Conservation (phyloP, 108 stramenopile species). For the Epithemia pelagica region DNA sequence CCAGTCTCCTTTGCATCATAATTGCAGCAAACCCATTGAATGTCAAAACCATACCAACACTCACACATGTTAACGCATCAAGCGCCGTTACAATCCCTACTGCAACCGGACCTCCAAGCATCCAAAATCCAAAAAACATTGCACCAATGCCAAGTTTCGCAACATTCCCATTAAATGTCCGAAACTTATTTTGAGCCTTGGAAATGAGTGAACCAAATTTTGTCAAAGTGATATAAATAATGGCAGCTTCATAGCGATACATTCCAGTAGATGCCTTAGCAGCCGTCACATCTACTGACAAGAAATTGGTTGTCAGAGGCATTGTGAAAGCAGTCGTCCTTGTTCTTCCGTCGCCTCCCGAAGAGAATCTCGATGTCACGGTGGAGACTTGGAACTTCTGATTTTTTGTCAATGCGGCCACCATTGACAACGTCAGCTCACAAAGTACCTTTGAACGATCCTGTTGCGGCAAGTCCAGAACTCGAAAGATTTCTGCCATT, state of each 20-base stretch:
- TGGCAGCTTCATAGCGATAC: background rate
- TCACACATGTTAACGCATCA: background rate
- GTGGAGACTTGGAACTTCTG: background rate
- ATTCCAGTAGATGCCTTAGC: background rate
- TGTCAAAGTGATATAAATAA: background rate
- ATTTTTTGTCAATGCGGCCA: conserved; percentile 5
- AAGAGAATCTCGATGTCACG: background rate
- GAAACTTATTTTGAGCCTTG: conserved; percentile 13
- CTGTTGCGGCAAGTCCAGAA: background rate
- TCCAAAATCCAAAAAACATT: background rate
- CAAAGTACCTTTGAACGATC: conserved; percentile 20
- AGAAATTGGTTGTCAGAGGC: background rate
- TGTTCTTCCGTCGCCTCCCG: no score
- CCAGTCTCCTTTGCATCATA: background rate
- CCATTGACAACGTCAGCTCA: conserved; percentile 2
- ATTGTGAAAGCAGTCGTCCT: background rate
- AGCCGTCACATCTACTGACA: background rate
- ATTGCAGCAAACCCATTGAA: background rate
- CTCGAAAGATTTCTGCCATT: background rate
- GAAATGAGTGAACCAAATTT: background rate
- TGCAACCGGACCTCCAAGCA: background rate
- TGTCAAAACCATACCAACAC: background rate
- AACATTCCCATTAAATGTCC: conserved; percentile 17
- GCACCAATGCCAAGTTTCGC: conserved; percentile 3
- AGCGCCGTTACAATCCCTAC: background rate